Evolutionary conservation across 768 basidiomycete genomes (phyloP), one percentile per base, ranked within the genome.

Genomic region (Lentinula sp.): DNA sequence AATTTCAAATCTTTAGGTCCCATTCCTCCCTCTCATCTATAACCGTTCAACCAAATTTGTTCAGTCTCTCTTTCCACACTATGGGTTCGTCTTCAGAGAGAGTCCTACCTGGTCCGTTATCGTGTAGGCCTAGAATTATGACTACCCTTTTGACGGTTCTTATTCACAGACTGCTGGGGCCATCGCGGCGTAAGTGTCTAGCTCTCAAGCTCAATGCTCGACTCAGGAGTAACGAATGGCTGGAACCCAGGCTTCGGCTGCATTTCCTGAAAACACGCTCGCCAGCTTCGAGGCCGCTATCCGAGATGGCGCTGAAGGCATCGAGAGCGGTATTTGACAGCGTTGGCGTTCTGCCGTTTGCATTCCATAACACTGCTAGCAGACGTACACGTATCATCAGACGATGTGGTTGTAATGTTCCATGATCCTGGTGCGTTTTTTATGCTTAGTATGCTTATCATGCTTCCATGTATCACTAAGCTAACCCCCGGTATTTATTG

Each of bases 221-320:
- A 43, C 57, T 46, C 46, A 37, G 7, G 6, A n/a, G 11, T 51
- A 2, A 28, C 45, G n/a, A 34, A 48, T 4, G 18, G 4, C 45
- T 60, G 43, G 61, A 39, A 51, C 45, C 61, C 67, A 94, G 93
- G 94, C 94, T 51, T 94, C 92, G 28, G 84, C 91, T 23, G 78
- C 82, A 16, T 93, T 83, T 73, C 93, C 93, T 4, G 96, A 98
- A 75, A 98, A 98, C 79, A 96, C 95, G 53, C 83, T 95, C 64
- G 92, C 92, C 39, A 93, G 91, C 76, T 98, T 98, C 75, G 87
- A 93, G 71, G 91, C 91, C 64, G 96, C 96, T 70, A 93, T 97
- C 63, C 86, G 86, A 51, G 95, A 97, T 76, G 96, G 96, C 62
- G 89, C 94, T 50, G 94, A 99, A 71, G 95, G 81, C 67, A 96